A percentile compares a stretch with the other conserved stretches of the same genome.
Evolutionary conservation across 257 asterid genomes (phyloP).

Genomic region (Solanum sejunctum): DNA sequence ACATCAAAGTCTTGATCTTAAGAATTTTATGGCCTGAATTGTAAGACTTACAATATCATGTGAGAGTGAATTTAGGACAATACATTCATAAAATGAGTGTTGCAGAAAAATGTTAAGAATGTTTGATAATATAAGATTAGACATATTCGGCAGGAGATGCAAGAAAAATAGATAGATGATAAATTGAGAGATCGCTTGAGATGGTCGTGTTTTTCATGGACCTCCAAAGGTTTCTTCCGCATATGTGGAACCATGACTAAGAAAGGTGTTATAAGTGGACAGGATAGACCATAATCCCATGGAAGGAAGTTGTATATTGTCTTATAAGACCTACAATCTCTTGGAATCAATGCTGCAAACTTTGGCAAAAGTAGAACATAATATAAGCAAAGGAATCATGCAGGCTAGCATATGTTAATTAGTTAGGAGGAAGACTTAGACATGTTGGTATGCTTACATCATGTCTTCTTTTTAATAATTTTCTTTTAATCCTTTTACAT

Average conservation of each 20-base stretch:
- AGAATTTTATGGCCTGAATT: not conserved
- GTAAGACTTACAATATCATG: not conserved
- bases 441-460: not conserved
- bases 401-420: not conserved
- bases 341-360: not conserved
- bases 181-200: not conserved
- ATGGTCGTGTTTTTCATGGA: not conserved
- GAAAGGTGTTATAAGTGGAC: not conserved
- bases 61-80: not conserved
- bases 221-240: not conserved
- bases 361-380: not conserved
- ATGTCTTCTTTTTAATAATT: not conserved
- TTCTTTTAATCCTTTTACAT: not conserved
- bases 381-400: not conserved
- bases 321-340: not conserved
- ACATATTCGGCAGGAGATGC: not conserved
- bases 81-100: not conserved
- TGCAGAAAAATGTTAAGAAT: not conserved
- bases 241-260: not conserved
- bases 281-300: not conserved
- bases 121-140: not conserved
- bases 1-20: not conserved
- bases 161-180: not conserved
- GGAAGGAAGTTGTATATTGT: not conserved
- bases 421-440: not conserved